A percentile compares a stretch with the other conserved stretches of the same genome.
Evolutionary conservation across 148 eudicot species (phyloP).

Genomic region (Rhododendron mucronatum): DNA sequence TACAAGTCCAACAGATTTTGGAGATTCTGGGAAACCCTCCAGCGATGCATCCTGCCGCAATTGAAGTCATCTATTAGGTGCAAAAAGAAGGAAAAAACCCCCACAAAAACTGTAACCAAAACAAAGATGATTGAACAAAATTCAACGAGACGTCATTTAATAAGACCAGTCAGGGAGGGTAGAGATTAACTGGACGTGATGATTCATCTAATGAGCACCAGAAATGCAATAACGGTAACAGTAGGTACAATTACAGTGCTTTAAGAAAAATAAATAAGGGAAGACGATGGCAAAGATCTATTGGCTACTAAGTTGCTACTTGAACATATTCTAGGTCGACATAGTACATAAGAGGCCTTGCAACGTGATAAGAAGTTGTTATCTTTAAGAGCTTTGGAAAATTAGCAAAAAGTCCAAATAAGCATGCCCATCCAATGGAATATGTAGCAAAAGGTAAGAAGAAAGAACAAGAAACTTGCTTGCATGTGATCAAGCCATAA

Average conservation of each 20-base stretch:
- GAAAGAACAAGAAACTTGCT: constrained; percentile 36
- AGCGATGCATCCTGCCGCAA: constrained; percentile 85
- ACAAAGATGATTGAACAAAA: background rate
- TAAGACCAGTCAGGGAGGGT: background rate
- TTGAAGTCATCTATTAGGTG: background rate
- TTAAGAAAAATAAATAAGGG: background rate
- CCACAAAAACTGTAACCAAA: background rate
- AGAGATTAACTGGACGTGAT: background rate
- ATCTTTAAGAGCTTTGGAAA: background rate
- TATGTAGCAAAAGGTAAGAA: background rate
- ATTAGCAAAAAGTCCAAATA: background rate
- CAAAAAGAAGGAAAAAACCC: background rate
- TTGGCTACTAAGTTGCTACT: background rate
- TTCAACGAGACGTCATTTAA: background rate
- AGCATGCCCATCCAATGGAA: background rate
- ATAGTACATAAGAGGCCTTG: background rate
- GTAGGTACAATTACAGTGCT: background rate
- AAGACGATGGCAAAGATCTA: background rate
- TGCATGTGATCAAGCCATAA: constrained; percentile 99
- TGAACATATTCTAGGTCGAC: background rate
- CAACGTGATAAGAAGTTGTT: background rate
- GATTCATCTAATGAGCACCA: background rate
- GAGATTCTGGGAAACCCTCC: constrained; percentile 93
- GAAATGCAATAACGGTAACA: background rate
- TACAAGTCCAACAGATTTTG: constrained; percentile 85